Evolutionary conservation across 1,139 yeast species (phyloP).

Genomic region (Geotrichum phurueaensis): DNA sequence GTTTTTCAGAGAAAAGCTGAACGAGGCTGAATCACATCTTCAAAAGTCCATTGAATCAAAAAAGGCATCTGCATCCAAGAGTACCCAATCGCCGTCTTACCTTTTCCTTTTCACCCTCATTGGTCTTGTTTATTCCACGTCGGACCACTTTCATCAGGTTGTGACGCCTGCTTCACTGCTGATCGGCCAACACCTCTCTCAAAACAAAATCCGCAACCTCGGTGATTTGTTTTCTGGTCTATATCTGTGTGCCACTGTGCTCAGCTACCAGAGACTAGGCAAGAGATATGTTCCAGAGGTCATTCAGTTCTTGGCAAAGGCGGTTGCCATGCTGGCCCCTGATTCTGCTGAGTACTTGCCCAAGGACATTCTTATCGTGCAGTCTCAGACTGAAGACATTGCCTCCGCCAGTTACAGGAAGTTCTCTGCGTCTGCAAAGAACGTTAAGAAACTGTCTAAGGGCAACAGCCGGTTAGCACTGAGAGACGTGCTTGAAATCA

Average conservation of each 20-base stretch:
- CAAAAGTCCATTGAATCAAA: constrained; percentile 12
- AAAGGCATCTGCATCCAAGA: neutral
- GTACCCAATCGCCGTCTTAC: constrained; percentile 39
- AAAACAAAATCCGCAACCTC: constrained; percentile 38
- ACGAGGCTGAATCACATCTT: constrained; percentile 10
- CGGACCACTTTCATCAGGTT: constrained; percentile 90
- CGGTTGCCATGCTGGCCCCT: constrained; percentile 16
- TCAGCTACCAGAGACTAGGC: constrained; percentile 71
- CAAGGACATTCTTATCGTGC: constrained; percentile 15
- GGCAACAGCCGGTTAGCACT: constrained; percentile 1
- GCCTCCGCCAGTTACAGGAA: constrained; percentile 6
- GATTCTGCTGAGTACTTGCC: constrained; percentile 11
- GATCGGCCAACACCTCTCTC: constrained; percentile 64
- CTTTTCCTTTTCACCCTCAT: constrained; percentile 61
- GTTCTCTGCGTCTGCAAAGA: constrained; percentile 10
- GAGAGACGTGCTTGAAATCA: constrained; percentile 8
- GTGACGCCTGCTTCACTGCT: constrained; percentile 77
- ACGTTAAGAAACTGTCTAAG: neutral
- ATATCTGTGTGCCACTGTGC: constrained; percentile 55
- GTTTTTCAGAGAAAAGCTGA: constrained; percentile 45
- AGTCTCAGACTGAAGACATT: constrained; percentile 11
- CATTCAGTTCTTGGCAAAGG: constrained; percentile 47
- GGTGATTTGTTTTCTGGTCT: constrained; percentile 47
- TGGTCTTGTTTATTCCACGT: constrained; percentile 80
- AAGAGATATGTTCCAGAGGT: constrained; percentile 82